Conservation (phyloP, 2,329 filamentous ascomycete species). For the Penicillium glabrum region DNA sequence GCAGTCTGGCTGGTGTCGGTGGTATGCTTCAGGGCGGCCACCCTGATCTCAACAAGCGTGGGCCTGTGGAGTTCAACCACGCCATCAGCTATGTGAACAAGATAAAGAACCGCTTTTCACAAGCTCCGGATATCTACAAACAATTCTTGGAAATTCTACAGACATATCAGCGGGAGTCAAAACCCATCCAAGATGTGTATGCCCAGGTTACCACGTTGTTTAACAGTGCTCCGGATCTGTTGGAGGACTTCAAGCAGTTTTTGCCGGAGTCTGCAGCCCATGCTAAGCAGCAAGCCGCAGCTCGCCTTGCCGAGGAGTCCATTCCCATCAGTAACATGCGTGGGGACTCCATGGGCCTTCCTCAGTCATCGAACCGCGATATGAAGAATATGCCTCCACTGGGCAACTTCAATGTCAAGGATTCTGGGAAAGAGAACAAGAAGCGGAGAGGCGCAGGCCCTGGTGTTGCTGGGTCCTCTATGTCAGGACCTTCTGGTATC, state of each 20-base stretch:
- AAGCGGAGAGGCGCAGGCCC: slow-evolving; percentile 69
- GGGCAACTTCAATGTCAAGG: slow-evolving; percentile 85
- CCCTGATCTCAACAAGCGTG: slow-evolving; percentile 72
- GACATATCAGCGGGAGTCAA: slow-evolving; percentile 96
- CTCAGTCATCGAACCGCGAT: slow-evolving; percentile 53
- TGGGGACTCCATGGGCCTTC: slow-evolving; percentile 49
- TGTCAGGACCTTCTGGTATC: slow-evolving; percentile 32
- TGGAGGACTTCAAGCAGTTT: slow-evolving; percentile 99
- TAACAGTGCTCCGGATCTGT: slow-evolving; percentile 85
- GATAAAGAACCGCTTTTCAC: slow-evolving; percentile 98
- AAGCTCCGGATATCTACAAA: slow-evolving; percentile 98
- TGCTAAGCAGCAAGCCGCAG: slow-evolving; percentile 61
- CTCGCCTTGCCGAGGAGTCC: slow-evolving; percentile 58
- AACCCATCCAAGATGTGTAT: slow-evolving; percentile 98
- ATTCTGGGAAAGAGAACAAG: slow-evolving; percentile 85
- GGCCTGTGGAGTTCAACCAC: slow-evolving; percentile 97
- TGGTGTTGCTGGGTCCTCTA: slow-evolving; percentile 33
- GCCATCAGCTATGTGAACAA: slow-evolving; percentile 99
- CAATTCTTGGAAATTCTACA: slow-evolving; percentile 98
- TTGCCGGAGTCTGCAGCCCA: slow-evolving; percentile 83
- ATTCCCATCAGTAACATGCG: slow-evolving; percentile 66
- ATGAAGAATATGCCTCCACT: slow-evolving; percentile 78
- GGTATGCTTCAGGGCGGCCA: slow-evolving; percentile 58
- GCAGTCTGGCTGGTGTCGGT: slow-evolving; percentile 62
- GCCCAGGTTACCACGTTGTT: slow-evolving; percentile 94